Percentiles rank a stretch among this genome's conserved stretches.
These are phyloP conservation scores for Saturnispora zaruensis DNA, from an alignment of 805 yeast species.

Conservation along the genomic window DNA sequence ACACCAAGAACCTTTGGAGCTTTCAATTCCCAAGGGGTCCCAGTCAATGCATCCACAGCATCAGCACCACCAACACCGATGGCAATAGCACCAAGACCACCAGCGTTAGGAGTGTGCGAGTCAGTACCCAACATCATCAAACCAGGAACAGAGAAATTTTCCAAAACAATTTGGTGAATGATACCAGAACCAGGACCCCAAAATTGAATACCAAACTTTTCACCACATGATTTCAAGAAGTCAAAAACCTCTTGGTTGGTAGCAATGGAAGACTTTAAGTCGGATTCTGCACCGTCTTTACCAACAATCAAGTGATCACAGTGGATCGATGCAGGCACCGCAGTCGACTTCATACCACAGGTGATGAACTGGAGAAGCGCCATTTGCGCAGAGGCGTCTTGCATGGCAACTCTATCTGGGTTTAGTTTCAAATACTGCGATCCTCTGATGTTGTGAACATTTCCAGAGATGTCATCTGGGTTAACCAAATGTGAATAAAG, in stretches of 20 bases:
- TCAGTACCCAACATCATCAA: conserved; percentile 94
- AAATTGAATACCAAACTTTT: conserved; percentile 94
- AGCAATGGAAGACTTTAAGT: conserved; percentile 77
- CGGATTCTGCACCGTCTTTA: conserved; percentile 81
- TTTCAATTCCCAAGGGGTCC: conserved; percentile 93
- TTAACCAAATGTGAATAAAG: conserved; percentile 91
- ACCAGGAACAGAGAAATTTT: conserved; percentile 97
- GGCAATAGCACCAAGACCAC: conserved; percentile 96
- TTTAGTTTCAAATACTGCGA: conserved; percentile 84
- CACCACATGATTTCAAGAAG: conserved; percentile 81
- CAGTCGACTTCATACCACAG: conserved; percentile 84
- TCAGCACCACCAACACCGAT: conserved; percentile 99
- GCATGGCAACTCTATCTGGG: conserved; percentile 98
- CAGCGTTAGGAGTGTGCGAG: conserved; percentile 97
- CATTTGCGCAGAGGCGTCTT: conserved; percentile 99
- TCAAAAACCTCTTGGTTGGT: conserved; percentile 92
- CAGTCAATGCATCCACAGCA: conserved; percentile 94
- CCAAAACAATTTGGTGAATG: conserved; percentile 92
- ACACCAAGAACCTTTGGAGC: conserved; percentile 96
- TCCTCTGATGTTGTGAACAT: conserved; percentile 52
- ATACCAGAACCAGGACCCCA: conserved; percentile 99
- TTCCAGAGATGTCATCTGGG: conserved; percentile 72
- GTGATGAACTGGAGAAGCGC: conserved; percentile 95
- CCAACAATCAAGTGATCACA: conserved; percentile 98
- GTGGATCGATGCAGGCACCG: conserved; percentile 93